Evolutionary conservation across 2,329 filamentous ascomycete species (phyloP).

Genomic region (Nigrospora sphaerica): DNA sequence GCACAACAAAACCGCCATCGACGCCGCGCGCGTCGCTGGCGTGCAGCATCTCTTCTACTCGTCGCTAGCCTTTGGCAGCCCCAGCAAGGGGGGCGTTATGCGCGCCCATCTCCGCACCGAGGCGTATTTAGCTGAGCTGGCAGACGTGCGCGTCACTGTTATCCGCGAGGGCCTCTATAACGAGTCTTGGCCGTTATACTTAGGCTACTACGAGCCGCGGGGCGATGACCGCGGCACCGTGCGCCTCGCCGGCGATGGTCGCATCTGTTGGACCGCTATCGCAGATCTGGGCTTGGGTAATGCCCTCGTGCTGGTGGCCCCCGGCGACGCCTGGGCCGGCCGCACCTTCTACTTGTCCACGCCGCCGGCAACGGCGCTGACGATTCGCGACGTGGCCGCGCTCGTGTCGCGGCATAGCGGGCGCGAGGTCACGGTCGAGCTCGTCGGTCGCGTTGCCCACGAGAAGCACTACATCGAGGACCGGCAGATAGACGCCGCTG

Average conservation of each 20-base stretch:
- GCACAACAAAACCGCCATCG: conserved; percentile 39
- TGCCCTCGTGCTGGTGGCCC: conserved; percentile 13
- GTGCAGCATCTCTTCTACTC: conserved; percentile 52
- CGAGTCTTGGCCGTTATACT: conserved; percentile 54
- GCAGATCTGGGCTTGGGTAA: conserved; percentile 19
- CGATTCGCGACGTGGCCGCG: conserved; percentile 13
- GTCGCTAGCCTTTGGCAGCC: conserved; percentile 44
- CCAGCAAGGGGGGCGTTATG: conserved; percentile 46
- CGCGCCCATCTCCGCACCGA: conserved; percentile 52
- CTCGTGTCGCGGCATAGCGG: conserved; percentile 13
- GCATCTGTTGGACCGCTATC: conserved; percentile 21
- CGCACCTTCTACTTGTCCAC: conserved; percentile 18
- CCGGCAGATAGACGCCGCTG: conserved; percentile 7
- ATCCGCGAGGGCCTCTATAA: conserved; percentile 53
- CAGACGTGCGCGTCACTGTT: conserved; percentile 36
- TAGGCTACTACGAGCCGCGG: conserved; percentile 37
- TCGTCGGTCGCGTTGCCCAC: conserved; percentile 13
- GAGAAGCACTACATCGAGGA: conserved; percentile 16
- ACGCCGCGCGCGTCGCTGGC: conserved; percentile 42
- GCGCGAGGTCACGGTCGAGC: conserved; percentile 11
- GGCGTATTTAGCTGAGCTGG: conserved; percentile 30
- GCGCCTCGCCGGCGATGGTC: conserved; percentile 16
- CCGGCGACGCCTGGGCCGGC: conserved; percentile 9
- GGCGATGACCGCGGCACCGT: conserved; percentile 11
- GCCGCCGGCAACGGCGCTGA: conserved; percentile 12